Evolutionary conservation across 2,329 filamentous ascomycete species (phyloP).

Genomic region (Xylariaceae sp.): DNA sequence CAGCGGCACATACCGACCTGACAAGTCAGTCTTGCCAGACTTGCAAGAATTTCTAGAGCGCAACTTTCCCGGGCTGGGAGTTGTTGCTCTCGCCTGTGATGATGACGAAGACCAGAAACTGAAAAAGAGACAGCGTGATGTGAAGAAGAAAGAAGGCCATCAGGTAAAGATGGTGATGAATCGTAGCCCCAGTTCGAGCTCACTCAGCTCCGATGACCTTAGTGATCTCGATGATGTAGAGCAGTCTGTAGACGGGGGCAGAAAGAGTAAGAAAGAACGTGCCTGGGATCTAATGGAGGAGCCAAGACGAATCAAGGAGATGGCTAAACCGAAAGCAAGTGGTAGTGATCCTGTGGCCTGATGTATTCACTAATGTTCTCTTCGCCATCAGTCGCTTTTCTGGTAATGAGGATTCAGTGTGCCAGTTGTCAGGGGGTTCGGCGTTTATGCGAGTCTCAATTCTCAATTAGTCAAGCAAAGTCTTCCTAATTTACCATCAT

Average conservation of each 20-base stretch:
- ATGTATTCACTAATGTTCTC: too few species aligned
- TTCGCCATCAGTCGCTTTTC: too few species aligned
- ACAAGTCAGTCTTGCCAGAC: slow-evolving; percentile 68
- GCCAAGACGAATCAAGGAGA: slow-evolving; percentile 41
- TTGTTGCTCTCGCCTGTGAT: slow-evolving; percentile 74
- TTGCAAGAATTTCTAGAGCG: slow-evolving; percentile 65
- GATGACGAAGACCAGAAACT: slow-evolving; percentile 68
- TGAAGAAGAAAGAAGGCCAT: slow-evolving; percentile 63
- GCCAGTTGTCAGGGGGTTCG: too few species aligned
- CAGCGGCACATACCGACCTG: slow-evolving; percentile 87
- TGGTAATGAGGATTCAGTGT: too few species aligned
- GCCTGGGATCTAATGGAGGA: slow-evolving; percentile 50
- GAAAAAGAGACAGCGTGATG: slow-evolving; percentile 70
- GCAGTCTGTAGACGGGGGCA: slow-evolving; percentile 31
- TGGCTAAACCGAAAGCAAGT: neutral
- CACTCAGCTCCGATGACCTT: slow-evolving; percentile 51
- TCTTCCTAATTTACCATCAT: too few species aligned
- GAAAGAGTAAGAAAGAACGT: slow-evolving; percentile 50
- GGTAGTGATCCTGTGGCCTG: too few species aligned
- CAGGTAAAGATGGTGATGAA: slow-evolving; percentile 55
- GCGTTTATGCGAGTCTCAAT: too few species aligned
- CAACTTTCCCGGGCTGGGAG: slow-evolving; percentile 73
- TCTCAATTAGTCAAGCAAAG: too few species aligned
- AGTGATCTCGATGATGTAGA: slow-evolving; percentile 48
- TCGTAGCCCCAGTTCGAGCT: slow-evolving; percentile 45